phyloP scores from a whole-genome alignment of 2,329 filamentous ascomycete species.

The Sporothrix dimorphospora region DNA sequence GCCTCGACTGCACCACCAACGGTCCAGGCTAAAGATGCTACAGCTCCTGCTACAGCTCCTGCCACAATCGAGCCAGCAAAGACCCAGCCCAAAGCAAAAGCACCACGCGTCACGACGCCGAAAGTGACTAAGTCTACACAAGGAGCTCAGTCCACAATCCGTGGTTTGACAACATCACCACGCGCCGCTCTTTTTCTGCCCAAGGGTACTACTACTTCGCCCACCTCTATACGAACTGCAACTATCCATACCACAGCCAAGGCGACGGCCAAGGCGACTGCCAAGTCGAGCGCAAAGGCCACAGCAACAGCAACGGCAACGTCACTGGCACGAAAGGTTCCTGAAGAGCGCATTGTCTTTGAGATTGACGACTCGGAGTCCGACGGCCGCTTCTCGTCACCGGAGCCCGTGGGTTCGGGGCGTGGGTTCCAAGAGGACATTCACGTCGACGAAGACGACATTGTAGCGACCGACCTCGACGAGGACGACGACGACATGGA shows the following conservation, averaged over 20 bases:
- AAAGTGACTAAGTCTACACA: not conserved
- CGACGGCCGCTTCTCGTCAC: slow-evolving; percentile 48
- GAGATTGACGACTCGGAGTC: slow-evolving; percentile 34
- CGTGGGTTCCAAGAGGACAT: slow-evolving; percentile 45
- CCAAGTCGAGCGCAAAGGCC: not conserved
- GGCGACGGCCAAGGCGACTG: slow-evolving; percentile 6
- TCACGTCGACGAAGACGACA: not conserved
- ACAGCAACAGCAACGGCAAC: slow-evolving; percentile 19
- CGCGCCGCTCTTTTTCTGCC: not conserved
- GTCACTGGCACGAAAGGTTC: slow-evolving; percentile 29
- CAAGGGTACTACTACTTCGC: not conserved
- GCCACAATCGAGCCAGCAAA: not conserved
- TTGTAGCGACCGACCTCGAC: slow-evolving; percentile 38
- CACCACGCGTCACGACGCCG: not conserved
- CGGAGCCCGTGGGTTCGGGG: slow-evolving; percentile 5
- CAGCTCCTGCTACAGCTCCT: no score
- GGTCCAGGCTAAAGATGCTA: not conserved
- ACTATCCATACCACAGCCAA: not conserved
- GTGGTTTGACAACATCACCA: not conserved
- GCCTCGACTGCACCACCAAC: not conserved
- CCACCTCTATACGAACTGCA: not conserved
- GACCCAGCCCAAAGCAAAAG: not conserved
- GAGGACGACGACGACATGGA: slow-evolving; percentile 46
- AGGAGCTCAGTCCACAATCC: not conserved
- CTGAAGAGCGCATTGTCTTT: slow-evolving; percentile 36